Evolutionary conservation across 2,329 filamentous ascomycete species (phyloP).

Genomic region (Colletotrichum zoysiae): DNA sequence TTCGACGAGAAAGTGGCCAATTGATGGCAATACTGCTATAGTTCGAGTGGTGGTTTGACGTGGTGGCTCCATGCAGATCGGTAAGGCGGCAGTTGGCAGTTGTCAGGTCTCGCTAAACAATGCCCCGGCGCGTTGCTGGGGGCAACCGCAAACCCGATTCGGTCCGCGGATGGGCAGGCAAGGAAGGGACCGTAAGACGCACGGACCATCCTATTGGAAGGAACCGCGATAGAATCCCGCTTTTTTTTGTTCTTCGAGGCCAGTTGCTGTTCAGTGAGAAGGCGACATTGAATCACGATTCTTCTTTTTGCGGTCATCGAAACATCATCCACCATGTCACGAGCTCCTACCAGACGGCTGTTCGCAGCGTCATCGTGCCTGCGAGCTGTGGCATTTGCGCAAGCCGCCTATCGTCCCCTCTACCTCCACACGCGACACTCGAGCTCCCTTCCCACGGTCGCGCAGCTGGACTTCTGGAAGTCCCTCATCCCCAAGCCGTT

Average conservation of each 20-base stretch:
- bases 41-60: conserved; percentile 1
- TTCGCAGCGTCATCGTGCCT: conserved; percentile 26
- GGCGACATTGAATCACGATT: background rate
- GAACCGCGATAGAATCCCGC: conserved; percentile 9
- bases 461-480: conserved; percentile 75
- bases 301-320: background rate
- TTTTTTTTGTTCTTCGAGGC: conserved; percentile 18
- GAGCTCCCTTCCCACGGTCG: conserved; percentile 63
- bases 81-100: conserved; percentile 36
- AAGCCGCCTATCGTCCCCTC: conserved; percentile 22
- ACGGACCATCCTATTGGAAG: conserved; percentile 24
- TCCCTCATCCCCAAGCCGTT: conserved; percentile 77
- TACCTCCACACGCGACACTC: conserved; percentile 45
- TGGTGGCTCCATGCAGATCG: conserved; percentile 30
- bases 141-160: conserved; percentile 31
- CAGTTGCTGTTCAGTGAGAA: background rate
- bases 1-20: background rate
- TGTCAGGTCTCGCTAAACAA: conserved; percentile 42
- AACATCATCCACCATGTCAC: conserved; percentile 17
- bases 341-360: conserved; percentile 10
- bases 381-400: conserved; percentile 14
- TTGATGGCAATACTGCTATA: conserved; percentile 39
- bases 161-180: conserved; percentile 11
- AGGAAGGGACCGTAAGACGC: background rate
- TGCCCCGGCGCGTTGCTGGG: conserved; percentile 38